A percentile compares a stretch with the other conserved stretches of the same genome.
These are phyloP conservation scores for Macroventuria anomochaeta DNA, from an alignment of 2,329 filamentous ascomycete genomes.

Conservation along the genomic window DNA sequence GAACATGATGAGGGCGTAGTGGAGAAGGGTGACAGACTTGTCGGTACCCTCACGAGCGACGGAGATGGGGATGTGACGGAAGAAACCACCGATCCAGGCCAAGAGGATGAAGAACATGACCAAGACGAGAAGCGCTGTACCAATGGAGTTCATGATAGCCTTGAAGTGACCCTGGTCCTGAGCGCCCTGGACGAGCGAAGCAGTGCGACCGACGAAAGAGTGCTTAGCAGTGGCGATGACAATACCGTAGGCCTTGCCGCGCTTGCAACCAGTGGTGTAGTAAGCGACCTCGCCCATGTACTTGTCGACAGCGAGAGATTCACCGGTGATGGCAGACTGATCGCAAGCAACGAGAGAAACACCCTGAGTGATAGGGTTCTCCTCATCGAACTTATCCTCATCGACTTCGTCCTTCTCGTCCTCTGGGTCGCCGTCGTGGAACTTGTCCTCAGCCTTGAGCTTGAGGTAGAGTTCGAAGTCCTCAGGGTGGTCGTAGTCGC, in stretches of 20 bases:
- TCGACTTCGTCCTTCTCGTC: conserved; percentile 67
- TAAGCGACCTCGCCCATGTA: conserved; percentile 78
- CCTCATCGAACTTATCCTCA: conserved; percentile 65
- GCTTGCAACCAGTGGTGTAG: conserved; percentile 84
- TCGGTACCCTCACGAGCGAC: conserved; percentile 59
- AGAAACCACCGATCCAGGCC: conserved; percentile 81
- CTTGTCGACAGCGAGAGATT: conserved; percentile 79
- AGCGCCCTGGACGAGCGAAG: conserved; percentile 74
- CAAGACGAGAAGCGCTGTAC: conserved; percentile 74
- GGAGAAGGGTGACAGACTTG: conserved; percentile 66
- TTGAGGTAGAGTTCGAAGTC: conserved; percentile 72
- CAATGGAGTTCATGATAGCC: conserved; percentile 83
- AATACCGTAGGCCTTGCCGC: conserved; percentile 76
- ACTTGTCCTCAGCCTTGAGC: conserved; percentile 61
- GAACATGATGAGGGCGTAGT: conserved; percentile 59
- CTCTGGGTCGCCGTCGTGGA: conserved; percentile 64
- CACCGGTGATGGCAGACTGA: conserved; percentile 81
- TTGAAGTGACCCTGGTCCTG: conserved; percentile 72
- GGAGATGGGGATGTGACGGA: conserved; percentile 70
- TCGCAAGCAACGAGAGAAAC: conserved; percentile 74
- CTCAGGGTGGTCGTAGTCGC: conserved; percentile 72
- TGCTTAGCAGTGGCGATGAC: conserved; percentile 70
- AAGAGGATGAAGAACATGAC: conserved; percentile 79
- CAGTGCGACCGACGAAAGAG: conserved; percentile 80
- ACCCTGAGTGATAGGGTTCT: conserved; percentile 62